phyloP scores from a whole-genome alignment of 2,329 filamentous ascomycete species.

The Onygena corvina region DNA sequence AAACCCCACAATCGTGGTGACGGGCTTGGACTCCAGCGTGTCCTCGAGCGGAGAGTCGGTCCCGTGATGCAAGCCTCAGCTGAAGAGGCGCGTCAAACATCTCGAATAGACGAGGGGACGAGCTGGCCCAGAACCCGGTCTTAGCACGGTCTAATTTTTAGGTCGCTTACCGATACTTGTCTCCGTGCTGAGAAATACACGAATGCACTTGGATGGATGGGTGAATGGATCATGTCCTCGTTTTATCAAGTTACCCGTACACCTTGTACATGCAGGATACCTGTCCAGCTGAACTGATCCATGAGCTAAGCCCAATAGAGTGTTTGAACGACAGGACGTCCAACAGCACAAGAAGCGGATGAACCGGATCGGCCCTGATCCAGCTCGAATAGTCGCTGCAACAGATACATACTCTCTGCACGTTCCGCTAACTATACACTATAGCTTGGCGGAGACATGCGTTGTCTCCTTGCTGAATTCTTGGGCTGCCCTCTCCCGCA shows the following conservation, averaged over 20 bases:
- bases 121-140: no score
- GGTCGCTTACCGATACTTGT: no score
- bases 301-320: background rate
- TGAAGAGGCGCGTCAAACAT: background rate
- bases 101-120: no score
- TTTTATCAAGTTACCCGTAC: no score
- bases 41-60: background rate
- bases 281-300: background rate
- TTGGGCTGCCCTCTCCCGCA: constrained; percentile 31
- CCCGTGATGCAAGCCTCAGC: background rate
- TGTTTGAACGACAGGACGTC: background rate
- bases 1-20: background rate
- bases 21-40: background rate
- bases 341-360: background rate
- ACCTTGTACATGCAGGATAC: no score
- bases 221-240: no score
- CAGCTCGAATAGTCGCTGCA: no score
- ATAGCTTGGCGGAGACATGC: constrained; percentile 7
- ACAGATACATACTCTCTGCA: background rate
- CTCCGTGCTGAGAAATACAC: no score
- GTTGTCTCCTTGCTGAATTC: constrained; percentile 18
- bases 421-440: constrained; percentile 10
- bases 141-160: no score
- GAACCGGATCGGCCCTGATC: no score
- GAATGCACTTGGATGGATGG: no score